Evolutionary conservation across 2,329 filamentous ascomycete species (phyloP), one percentile per base, ranked within the genome.

Genomic region (Verticillium tricorpus): DNA sequence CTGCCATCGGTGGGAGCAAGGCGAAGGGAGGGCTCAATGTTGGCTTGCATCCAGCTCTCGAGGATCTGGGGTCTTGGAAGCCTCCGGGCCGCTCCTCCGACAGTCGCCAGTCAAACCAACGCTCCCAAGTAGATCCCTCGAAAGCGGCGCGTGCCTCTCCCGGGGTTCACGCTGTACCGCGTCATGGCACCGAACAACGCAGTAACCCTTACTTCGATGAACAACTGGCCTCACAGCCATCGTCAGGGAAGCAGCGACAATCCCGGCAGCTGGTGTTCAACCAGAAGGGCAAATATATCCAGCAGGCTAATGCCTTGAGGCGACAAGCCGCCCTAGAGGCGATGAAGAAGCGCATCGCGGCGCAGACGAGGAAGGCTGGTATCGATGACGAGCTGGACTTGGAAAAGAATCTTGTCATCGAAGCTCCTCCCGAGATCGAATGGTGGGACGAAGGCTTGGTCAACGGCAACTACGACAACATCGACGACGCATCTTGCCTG

Each of bases 371-470:
- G 63, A 94, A 93, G 73, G 92, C 90, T n/a, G 93, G 93, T 56
- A 91, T 98, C 65, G 94, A 98, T 69, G 94, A 98, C 73, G 94
- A 94, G 67, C 77, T 92, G 34, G 89, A 96, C 64, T 87, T 90
- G 57, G 94, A 99, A 74, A 96, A 94, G 74, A 91, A 92, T 35
- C 98, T 94, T 72, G 77, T 95, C 4, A 86, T 97, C 6, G 89
- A 94, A 65, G 82, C 84, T 35, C 95, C 95, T 11, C 95, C 95
- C 4, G 89, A 89, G 8, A 84, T 98, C 52, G 95, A 99, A 74
- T 99, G 95, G 95, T 98, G 94, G 92, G 95, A 99, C 69, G 93
- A 98, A 77, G 92, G 89, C 2, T 79, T 98, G 19, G 82, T 96
- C 17, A 84, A 90, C 59, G 91, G 89, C 52, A 84, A 85, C 52